Conservation (phyloP, 208 protist genomes). For the Blastocrithidia nonstop region DNA sequence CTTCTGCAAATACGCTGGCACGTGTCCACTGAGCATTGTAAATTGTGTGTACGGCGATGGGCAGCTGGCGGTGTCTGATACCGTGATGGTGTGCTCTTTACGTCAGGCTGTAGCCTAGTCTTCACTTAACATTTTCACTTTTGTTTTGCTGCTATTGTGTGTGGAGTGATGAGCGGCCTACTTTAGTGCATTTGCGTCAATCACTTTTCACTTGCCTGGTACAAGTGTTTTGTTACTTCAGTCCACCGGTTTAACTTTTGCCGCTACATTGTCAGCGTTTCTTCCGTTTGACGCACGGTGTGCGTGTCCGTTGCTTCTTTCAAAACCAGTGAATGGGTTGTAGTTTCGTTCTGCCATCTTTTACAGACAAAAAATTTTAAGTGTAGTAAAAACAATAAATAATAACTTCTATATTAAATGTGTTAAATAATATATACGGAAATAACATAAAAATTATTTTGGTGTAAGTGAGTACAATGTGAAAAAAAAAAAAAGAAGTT, state of each 20-base stretch:
- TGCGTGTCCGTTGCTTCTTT: constrained; percentile 2
- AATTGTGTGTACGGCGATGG: constrained; percentile 52
- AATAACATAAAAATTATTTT: no score
- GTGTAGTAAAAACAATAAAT: constrained; percentile 2
- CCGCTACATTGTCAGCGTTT: no score
- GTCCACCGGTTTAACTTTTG: constrained; percentile 47
- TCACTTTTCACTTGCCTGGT: constrained; percentile 60
- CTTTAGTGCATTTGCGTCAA: constrained; percentile 47
- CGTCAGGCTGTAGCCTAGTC: constrained; percentile 53
- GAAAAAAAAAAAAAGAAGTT: no score
- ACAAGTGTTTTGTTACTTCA: constrained; percentile 41
- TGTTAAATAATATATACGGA: no score
- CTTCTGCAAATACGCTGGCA: constrained; percentile 53
- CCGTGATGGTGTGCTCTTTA: constrained; percentile 35
- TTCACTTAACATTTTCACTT: constrained; percentile 18
- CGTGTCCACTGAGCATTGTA: constrained; percentile 10
- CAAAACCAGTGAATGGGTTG: constrained; percentile 64
- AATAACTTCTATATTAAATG: no score
- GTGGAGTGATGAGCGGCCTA: constrained; percentile 12
- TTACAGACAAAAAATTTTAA: constrained; percentile 4
- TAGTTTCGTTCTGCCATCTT: constrained; percentile 20
- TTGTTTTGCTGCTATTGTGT: background rate
- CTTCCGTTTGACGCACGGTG: no score
- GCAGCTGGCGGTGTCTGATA: constrained; percentile 31
- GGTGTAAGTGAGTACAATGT: no score